Evolutionary conservation across 2,329 filamentous ascomycete genomes (phyloP), one percentile per base, ranked within the genome.

Genomic region (Lachnellula hyalina): DNA sequence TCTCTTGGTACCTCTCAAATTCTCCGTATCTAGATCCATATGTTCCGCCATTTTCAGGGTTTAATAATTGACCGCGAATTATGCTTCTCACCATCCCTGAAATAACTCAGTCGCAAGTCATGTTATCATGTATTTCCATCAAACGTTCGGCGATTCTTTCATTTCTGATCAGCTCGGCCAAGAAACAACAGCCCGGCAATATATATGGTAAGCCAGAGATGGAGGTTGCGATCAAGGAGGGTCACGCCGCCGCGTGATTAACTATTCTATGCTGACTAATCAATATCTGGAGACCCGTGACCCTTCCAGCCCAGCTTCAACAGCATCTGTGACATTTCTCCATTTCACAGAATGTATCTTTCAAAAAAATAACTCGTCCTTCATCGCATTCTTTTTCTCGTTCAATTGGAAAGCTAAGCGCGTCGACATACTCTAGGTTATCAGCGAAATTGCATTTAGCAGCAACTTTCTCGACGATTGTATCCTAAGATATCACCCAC

Each of bases 381-480:
- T 36, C 6, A 38, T 5, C 45, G 2, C 23, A 17, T 11, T 42
- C 3, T 9, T 6, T 14, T 1, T 8, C 19, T 32, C 12, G 12
- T 46, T 17, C 11, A 6, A 41, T 41, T 41, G 2, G 7, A 21
- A 50, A 28, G 19, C 19, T n/a, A 5, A 2, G 6, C 14, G 15
- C 11, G 11, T 38, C 6, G 14, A 28, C 12, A 7, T 23, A 4
- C 12, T 36, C 12, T 14, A 11, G 9, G 8, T 32, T 15, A 35
- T 23, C 41, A 34, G 38, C 50, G 59, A 34, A 49, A 9, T 53
- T 84, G 3, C 80, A 83, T 64, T 73, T 83, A 2, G 81, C 80
- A 5, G 81, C 80, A 8, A 80, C 80, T 2, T 94, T 19, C 79
- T 94, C 2, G 83, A 87, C 53, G 80, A 85, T 67, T 90, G 94